Percentiles rank a stretch among this genome's conserved stretches.
Conservation (phyloP, 164 flowering plant genomes). For the Dillenia turbinata region DNA sequence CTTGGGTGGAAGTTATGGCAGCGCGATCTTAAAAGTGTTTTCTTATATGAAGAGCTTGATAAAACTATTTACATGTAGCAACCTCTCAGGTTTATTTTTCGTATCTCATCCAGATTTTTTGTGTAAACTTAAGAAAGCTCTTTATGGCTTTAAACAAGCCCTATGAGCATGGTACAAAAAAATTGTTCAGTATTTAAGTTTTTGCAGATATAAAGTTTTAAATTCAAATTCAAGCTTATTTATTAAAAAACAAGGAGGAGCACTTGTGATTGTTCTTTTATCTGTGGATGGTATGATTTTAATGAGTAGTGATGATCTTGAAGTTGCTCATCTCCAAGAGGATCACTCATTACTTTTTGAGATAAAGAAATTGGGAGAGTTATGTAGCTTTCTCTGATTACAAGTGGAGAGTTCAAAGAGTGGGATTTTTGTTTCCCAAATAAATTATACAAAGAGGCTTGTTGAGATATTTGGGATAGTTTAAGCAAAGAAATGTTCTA, state of each 20-base stretch:
- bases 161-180: background rate
- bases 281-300: conserved; percentile 2
- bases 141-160: background rate
- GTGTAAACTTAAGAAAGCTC: background rate
- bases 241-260: background rate
- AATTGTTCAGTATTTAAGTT: background rate
- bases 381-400: conserved; percentile 6
- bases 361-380: conserved; percentile 7
- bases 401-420: background rate
- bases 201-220: background rate
- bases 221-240: conserved; percentile 2
- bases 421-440: conserved; percentile 1
- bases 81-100: too few relatives aligned
- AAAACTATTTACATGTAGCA: background rate
- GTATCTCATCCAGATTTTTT: background rate
- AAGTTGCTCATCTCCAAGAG: background rate
- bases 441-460: conserved; percentile 3
- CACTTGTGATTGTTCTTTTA: background rate
- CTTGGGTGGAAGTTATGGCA: background rate
- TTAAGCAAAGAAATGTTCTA: background rate
- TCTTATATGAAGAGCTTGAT: background rate
- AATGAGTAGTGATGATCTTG: background rate
- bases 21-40: background rate
- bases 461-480: conserved; percentile 3
- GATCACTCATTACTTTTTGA: background rate